A percentile compares a stretch with the other conserved stretches of the same genome.
phyloP scores from a whole-genome alignment of 2,329 filamentous ascomycete species.

The Falciphora oryzae region DNA sequence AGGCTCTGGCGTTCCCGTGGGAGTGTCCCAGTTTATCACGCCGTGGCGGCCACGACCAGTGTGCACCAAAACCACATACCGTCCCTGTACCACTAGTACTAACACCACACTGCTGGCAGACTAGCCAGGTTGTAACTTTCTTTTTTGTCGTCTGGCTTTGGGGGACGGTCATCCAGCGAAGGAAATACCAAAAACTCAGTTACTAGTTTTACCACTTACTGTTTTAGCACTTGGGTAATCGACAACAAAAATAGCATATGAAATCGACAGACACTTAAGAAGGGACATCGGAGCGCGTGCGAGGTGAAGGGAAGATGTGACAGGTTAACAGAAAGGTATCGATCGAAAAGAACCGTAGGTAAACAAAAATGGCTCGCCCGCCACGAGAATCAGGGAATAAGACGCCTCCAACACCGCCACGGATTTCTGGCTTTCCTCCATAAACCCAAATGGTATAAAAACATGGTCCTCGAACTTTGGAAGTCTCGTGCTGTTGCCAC shows the following conservation, averaged over 20 bases:
- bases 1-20: no score
- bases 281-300: neutral
- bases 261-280: neutral
- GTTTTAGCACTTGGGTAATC: neutral
- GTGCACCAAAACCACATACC: neutral
- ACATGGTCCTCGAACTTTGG: neutral
- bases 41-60: no score
- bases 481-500: neutral
- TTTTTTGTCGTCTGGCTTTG: neutral
- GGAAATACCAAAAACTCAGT: neutral
- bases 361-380: neutral
- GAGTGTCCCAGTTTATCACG: neutral
- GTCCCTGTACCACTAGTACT: neutral
- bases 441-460: neutral
- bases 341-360: neutral
- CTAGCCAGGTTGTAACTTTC: neutral
- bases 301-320: neutral
- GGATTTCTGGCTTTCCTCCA: neutral
- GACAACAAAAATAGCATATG: neutral
- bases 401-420: conserved; percentile 3
- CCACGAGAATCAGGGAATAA: neutral
- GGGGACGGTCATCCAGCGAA: neutral
- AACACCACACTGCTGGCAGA: neutral
- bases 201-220: neutral
- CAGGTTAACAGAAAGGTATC: neutral